Percentiles rank a stretch among this genome's conserved stretches.
Conservation (phyloP, 2,329 filamentous ascomycete genomes). For the Clarireedia homoeocarpa region DNA sequence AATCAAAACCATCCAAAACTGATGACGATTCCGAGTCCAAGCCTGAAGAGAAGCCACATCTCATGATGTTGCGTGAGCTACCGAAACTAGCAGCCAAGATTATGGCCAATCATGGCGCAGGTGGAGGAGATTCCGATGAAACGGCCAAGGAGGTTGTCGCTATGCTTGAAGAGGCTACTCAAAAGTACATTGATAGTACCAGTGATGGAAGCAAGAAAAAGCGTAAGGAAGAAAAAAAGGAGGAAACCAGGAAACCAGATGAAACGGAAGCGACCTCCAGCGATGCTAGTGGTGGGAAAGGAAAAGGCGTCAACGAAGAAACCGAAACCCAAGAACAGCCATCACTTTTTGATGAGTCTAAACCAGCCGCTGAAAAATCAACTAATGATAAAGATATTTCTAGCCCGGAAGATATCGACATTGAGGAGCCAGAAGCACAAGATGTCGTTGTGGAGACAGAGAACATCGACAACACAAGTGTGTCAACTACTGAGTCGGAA, state of each 20-base stretch:
- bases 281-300: conserved; percentile 10
- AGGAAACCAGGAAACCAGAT: background rate
- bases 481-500: background rate
- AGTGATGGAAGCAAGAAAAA: background rate
- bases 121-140: conserved; percentile 29
- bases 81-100: conserved; percentile 34
- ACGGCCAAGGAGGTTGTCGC: conserved; percentile 42
- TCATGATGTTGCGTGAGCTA: conserved; percentile 31
- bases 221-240: conserved; percentile 4
- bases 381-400: conserved; percentile 12
- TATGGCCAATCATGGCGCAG: conserved; percentile 32
- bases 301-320: conserved; percentile 8
- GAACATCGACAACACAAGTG: background rate
- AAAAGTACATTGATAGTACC: conserved; percentile 36
- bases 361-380: conserved; percentile 8
- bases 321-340: background rate
- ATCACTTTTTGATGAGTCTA: background rate
- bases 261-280: conserved; percentile 6
- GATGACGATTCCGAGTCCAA: background rate
- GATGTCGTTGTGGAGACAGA: conserved; percentile 20
- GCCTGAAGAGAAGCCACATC: conserved; percentile 19
- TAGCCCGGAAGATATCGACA: conserved; percentile 30
- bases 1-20: background rate
- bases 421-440: conserved; percentile 25
- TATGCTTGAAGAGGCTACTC: conserved; percentile 42